Evolutionary conservation across 305 asterid species (phyloP).

Genomic region (Solanum hybrid): DNA sequence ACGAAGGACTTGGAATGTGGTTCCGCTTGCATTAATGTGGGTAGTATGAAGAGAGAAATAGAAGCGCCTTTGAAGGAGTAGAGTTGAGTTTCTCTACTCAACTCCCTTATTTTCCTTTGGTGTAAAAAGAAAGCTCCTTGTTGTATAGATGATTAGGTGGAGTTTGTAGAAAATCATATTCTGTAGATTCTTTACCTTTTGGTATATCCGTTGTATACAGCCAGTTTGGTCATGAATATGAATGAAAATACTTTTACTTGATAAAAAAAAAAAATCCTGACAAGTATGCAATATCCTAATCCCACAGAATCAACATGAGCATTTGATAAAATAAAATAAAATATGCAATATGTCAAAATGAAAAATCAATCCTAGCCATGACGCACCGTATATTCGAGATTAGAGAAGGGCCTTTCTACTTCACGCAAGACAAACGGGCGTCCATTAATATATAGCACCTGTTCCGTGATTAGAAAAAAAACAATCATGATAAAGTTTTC

Average conservation of each 20-base stretch:
- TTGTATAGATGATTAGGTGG: background rate
- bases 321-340: background rate
- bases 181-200: background rate
- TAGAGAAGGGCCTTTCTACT: slow-evolving; percentile 93
- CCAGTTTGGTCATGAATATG: background rate
- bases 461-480: slow-evolving; percentile 22
- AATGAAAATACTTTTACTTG: background rate
- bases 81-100: background rate
- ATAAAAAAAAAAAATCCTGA: background rate
- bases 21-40: background rate
- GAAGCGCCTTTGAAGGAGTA: background rate
- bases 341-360: background rate
- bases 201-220: background rate
- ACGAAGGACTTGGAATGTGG: background rate
- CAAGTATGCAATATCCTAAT: background rate
- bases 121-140: background rate
- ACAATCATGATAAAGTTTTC: slow-evolving; percentile 6
- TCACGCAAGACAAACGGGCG: slow-evolving; percentile 99
- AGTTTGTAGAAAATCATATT: background rate
- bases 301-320: background rate
- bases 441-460: slow-evolving; percentile 90
- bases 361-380: background rate
- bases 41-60: background rate
- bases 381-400: slow-evolving; percentile 97
- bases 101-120: background rate